Conservation (phyloP, 352 stramenopile genomes). For the Pythium angustatum region DNA sequence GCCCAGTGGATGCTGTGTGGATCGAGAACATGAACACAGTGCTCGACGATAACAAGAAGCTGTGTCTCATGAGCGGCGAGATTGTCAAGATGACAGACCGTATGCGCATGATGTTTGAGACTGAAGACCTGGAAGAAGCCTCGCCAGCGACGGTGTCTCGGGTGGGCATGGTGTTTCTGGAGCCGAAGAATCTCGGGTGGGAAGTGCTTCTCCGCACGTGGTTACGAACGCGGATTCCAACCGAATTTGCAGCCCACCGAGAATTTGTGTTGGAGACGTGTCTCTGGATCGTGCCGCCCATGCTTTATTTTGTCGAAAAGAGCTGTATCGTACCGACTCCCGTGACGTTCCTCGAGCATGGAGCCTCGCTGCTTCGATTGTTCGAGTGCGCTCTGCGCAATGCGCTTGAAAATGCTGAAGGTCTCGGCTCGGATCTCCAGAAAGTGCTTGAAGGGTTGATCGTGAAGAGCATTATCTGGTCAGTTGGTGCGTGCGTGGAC, state of each 20-base stretch:
- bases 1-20: constrained; percentile 94
- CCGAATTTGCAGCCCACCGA: constrained; percentile 35
- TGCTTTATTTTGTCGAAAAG: constrained; percentile 93
- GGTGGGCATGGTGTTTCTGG: constrained; percentile 97
- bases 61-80: constrained; percentile 93
- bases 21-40: constrained; percentile 98
- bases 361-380: constrained; percentile 78
- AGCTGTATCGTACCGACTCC: constrained; percentile 79
- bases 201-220: constrained; percentile 88
- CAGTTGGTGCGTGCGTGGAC: constrained; percentile 91
- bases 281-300: constrained; percentile 88
- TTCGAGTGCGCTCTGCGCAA: constrained; percentile 73
- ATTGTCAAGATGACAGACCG: constrained; percentile 94
- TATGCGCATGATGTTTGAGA: constrained; percentile 98
- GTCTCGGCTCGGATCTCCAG: constrained; percentile 64
- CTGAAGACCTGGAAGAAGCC: constrained; percentile 92
- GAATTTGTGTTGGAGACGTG: constrained; percentile 78
- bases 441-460: constrained; percentile 86
- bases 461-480: constrained; percentile 89
- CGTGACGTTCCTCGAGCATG: constrained; percentile 91
- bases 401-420: constrained; percentile 42
- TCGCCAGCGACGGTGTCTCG: constrained; percentile 94
- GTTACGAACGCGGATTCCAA: constrained; percentile 61
- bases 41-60: constrained; percentile 95
- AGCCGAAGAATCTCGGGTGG: constrained; percentile 92